A percentile compares a stretch with the other conserved stretches of the same genome.
Evolutionary conservation across 1,284 basidiomycete species (phyloP).

Genomic region (Phlebopus sp.): DNA sequence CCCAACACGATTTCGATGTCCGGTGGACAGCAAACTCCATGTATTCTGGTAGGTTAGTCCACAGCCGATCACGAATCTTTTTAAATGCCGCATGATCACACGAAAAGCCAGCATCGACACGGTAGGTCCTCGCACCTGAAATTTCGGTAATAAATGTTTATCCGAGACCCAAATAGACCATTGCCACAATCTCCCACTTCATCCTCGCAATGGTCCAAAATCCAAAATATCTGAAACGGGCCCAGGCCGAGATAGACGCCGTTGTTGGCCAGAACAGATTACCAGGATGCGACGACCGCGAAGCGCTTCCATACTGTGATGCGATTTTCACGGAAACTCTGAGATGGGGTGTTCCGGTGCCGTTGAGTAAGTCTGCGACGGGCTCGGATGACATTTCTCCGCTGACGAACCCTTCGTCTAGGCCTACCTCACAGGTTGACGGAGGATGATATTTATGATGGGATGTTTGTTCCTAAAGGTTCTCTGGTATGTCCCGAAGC

Average conservation of each 20-base stretch:
- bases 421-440: slow-evolving; percentile 48
- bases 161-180: slow-evolving; percentile 35
- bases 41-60: slow-evolving; percentile 43
- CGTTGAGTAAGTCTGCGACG: slow-evolving; percentile 40
- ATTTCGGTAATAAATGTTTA: background rate
- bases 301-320: slow-evolving; percentile 47
- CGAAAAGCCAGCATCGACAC: slow-evolving; percentile 55
- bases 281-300: slow-evolving; percentile 50
- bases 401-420: slow-evolving; percentile 7
- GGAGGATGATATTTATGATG: slow-evolving; percentile 49
- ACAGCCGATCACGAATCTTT: background rate
- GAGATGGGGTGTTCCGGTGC: slow-evolving; percentile 52
- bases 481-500: slow-evolving; percentile 33
- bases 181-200: slow-evolving; percentile 50
- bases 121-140: slow-evolving; percentile 33
- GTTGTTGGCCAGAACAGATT: slow-evolving; percentile 48
- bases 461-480: slow-evolving; percentile 45
- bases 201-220: slow-evolving; percentile 57
- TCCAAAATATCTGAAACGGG: slow-evolving; percentile 47
- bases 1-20: slow-evolving; percentile 55
- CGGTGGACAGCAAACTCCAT: slow-evolving; percentile 75
- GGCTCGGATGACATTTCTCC: background rate
- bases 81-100: background rate
- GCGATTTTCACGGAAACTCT: slow-evolving; percentile 45
- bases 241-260: slow-evolving; percentile 57